Base-by-base conservation (phyloP, 805 yeast genomes). In the Candida hungchunana region DNA sequence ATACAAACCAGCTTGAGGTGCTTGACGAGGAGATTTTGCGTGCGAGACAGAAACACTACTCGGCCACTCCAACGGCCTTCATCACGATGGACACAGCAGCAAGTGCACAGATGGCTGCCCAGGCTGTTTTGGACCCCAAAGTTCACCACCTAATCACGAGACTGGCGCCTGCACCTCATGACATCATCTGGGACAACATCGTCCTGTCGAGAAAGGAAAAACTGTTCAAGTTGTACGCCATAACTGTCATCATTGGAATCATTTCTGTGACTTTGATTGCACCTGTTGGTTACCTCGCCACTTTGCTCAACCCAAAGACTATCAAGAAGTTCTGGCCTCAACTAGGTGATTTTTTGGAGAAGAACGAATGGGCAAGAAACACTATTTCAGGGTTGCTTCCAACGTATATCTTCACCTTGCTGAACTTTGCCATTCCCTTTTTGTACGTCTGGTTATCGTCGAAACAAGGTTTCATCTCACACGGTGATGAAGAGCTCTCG, bases 121-220 rank as follows among this genome's bases (percentile, higher is more conserved):
- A 93, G 58, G 93, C 97, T 0, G 89, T 90, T 0, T 59, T 93
- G 39, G 96, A 89, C 55, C 97, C 97, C 0, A 73, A 84, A 39
- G 87, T 93, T 7, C 81, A 84, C 54, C 84, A 79, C 39, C 64
- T 93, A 35, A 84, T 89, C 23, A 83, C 96, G 4, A 67, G 74
- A 26, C 63, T 88, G 38, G 97, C 97, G 0, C 97, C 97, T 0
- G 95, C 97, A 2, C 97, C 97, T 4, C 90, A 83, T 51, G 98
- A 90, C 56, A 82, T 90, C 17, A 79, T 86, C 26, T 90, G 98
- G 98, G 83, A 79, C 39, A 87, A 89, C 53, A 75, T 87, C 23
- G 89, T 94, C 48, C 64, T 89, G 52, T 78, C 94, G 0, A 69
- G 95, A 37, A 69, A 66, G 36, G 89, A 85, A 48, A 66, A 96